phyloP scores from a whole-genome alignment of 495 filamentous ascomycete species.

The Cudoniella acicularis region DNA sequence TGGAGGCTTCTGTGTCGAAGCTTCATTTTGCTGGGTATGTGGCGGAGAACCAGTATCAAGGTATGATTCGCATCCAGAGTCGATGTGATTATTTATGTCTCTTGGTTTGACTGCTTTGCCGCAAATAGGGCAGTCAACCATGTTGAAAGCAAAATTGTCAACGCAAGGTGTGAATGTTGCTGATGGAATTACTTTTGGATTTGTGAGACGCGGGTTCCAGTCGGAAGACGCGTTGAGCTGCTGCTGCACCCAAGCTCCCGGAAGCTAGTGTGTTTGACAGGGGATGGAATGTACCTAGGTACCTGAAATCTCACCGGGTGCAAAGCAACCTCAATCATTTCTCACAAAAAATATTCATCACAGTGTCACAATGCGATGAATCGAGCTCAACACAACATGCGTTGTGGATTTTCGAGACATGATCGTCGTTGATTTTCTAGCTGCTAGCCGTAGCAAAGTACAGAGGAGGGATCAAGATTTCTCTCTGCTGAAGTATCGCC shows the following conservation, averaged over 20 bases:
- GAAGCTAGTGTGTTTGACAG: background rate
- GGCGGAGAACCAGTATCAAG: slow-evolving; percentile 38
- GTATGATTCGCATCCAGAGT: slow-evolving; percentile 71
- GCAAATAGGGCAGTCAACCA: slow-evolving; percentile 90
- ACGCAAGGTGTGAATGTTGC: background rate
- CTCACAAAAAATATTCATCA: no score
- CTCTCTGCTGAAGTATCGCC: slow-evolving; percentile 29
- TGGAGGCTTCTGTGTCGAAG: slow-evolving; percentile 38
- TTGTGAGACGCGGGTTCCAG: background rate
- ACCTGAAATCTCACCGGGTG: no score
- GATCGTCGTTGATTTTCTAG: no score
- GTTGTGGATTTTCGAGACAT: no score
- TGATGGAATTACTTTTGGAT: background rate
- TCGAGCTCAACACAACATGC: no score
- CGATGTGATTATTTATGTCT: slow-evolving; percentile 89
- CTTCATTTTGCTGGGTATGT: slow-evolving; percentile 41
- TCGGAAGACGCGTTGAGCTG: background rate
- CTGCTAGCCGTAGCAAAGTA: no score
- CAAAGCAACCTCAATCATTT: no score
- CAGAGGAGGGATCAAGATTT: background rate
- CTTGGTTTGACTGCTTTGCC: slow-evolving; percentile 65
- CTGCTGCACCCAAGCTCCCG: background rate
- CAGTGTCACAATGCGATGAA: no score
- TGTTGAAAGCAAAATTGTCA: slow-evolving; percentile 27
- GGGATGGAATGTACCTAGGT: background rate